Conservation (phyloP, 768 basidiomycete genomes). For the Suillus paluster region DNA sequence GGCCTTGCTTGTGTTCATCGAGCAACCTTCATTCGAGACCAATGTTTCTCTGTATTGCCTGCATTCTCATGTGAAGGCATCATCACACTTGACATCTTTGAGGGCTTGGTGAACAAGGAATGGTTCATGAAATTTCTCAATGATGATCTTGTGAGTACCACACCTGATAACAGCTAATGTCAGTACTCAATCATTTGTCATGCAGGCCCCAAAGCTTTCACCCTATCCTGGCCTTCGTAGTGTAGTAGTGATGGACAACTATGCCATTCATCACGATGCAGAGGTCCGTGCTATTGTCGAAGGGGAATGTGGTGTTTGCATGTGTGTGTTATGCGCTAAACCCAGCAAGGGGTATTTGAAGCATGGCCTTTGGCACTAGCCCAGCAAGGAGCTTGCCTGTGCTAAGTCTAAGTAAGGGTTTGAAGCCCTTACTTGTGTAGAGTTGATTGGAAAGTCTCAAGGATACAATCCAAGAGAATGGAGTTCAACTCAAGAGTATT, state of each 20-base stretch:
- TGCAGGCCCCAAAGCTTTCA: conserved; percentile 30
- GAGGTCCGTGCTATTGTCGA: conserved; percentile 38
- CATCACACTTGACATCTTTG: conserved; percentile 33
- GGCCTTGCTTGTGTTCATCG: conserved; percentile 26
- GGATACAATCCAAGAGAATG: too few relatives aligned
- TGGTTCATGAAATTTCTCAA: conserved; percentile 34
- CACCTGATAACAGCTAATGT: neutral
- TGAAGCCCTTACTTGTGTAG: too few relatives aligned
- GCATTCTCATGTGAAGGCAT: conserved; percentile 31
- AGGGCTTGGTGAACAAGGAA: conserved; percentile 38
- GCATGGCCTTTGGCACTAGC: too few relatives aligned
- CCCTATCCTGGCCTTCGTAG: conserved; percentile 41
- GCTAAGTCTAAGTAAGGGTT: too few relatives aligned
- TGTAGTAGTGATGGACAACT: conserved; percentile 45
- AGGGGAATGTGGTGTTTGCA: conserved; percentile 17
- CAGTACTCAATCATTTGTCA: neutral
- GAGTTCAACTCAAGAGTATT: too few relatives aligned
- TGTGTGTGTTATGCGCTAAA: too few relatives aligned
- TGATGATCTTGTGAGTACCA: conserved; percentile 9
- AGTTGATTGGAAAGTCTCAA: too few relatives aligned
- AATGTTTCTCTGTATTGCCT: conserved; percentile 33
- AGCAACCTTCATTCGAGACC: conserved; percentile 30
- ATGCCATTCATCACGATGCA: conserved; percentile 45
- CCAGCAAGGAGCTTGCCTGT: too few relatives aligned
- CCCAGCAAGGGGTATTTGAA: too few relatives aligned